Evolutionary conservation across 2,329 filamentous ascomycete species (phyloP).

Genomic region (Fusarium xyrophilum): DNA sequence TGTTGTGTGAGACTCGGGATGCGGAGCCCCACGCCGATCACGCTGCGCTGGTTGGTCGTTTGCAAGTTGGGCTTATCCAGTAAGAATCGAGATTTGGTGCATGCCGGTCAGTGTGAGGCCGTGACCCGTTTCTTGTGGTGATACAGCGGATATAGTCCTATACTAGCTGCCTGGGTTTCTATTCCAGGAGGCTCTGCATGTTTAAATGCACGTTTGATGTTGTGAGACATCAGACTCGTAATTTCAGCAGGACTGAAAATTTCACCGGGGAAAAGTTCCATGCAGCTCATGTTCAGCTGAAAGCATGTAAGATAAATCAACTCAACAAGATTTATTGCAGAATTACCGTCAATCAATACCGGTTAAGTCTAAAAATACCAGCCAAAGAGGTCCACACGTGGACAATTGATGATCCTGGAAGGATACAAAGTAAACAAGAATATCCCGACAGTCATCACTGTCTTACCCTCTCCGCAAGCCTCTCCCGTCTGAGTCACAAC

Average conservation of each 20-base stretch:
- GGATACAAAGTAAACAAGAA: conserved; percentile 5
- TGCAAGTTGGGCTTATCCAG: background rate
- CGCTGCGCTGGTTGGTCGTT: background rate
- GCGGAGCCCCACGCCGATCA: background rate
- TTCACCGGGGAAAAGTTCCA: background rate
- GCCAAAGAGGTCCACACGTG: background rate
- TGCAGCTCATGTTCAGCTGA: background rate
- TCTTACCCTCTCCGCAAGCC: conserved; percentile 14
- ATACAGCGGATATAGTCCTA: background rate
- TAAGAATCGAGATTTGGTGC: background rate
- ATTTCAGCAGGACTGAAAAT: background rate
- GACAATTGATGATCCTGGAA: background rate
- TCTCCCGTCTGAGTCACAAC: background rate
- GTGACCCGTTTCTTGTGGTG: background rate
- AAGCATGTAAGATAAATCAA: background rate
- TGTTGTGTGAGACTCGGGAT: conserved; percentile 20
- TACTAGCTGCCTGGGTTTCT: background rate
- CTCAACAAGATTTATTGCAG: background rate
- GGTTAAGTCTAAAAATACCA: background rate
- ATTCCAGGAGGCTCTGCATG: background rate
- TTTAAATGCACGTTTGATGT: background rate
- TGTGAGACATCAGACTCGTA: background rate
- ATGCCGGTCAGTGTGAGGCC: background rate
- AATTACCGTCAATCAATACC: background rate
- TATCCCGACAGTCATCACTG: background rate